Evolutionary conservation across 176 grass and related monocot species (phyloP).

Genomic region (Juncus effusus): DNA sequence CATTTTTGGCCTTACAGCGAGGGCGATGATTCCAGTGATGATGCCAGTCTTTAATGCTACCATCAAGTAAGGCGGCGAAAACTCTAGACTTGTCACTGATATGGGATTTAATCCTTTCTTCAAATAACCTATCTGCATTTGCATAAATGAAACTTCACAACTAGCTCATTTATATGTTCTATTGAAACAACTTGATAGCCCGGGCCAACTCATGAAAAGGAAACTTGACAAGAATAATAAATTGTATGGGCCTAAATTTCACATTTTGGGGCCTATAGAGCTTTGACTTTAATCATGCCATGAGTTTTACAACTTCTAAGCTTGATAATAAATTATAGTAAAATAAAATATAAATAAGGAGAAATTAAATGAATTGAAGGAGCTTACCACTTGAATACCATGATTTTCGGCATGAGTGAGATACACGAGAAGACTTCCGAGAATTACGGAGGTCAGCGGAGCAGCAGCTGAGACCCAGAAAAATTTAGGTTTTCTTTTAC

Average conservation of each 20-base stretch:
- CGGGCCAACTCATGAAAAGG: no score
- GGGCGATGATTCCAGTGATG: slow-evolving; percentile 76
- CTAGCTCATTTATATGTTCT: not conserved
- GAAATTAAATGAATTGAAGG: not conserved
- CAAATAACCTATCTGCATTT: slow-evolving; percentile 67
- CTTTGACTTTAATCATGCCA: no score
- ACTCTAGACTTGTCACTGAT: slow-evolving; percentile 52
- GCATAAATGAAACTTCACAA: not conserved
- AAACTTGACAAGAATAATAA: no score
- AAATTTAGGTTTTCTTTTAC: slow-evolving; percentile 58
- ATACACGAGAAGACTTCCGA: slow-evolving; percentile 74
- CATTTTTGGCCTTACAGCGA: slow-evolving; percentile 58
- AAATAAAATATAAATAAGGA: not conserved
- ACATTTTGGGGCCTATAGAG: no score
- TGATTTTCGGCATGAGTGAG: slow-evolving; percentile 87
- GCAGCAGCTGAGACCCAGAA: slow-evolving; percentile 91
- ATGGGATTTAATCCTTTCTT: slow-evolving; percentile 87
- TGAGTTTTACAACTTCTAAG: no score
- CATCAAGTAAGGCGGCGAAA: slow-evolving; percentile 64
- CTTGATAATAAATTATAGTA: no score
- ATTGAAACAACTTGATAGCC: not conserved
- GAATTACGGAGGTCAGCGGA: slow-evolving; percentile 72
- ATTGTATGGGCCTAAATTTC: no score
- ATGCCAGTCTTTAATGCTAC: slow-evolving; percentile 80
- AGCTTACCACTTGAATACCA: slow-evolving; percentile 83